Evolutionary conservation across 1,284 basidiomycete species (phyloP).

Genomic region (Taiwanofungus camphoratus): DNA sequence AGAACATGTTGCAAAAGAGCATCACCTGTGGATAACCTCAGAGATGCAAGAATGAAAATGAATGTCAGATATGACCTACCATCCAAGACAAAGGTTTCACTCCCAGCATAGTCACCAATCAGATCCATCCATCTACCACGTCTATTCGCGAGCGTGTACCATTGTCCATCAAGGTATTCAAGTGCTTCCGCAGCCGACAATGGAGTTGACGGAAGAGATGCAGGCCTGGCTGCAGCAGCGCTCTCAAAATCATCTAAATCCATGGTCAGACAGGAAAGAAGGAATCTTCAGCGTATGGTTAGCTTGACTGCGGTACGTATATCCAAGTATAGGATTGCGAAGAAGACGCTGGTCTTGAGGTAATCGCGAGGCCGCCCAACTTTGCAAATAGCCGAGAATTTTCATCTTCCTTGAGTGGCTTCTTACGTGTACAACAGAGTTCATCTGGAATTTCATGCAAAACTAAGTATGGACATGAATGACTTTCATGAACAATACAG

Average conservation of each 20-base stretch:
- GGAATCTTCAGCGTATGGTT: no score
- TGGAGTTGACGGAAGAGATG: conserved; percentile 6
- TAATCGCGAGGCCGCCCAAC: no score
- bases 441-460: no score
- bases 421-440: no score
- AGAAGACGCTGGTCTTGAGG: no score
- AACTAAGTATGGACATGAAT: no score
- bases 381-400: no score
- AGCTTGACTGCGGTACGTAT: no score
- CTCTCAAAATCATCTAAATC: conserved; percentile 30
- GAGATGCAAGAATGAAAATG: background rate
- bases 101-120: conserved; percentile 63
- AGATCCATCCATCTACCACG: conserved; percentile 60
- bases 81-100: conserved; percentile 61
- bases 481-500: no score
- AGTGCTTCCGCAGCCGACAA: conserved; percentile 16
- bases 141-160: conserved; percentile 23
- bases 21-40: conserved; percentile 38
- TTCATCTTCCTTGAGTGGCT: no score
- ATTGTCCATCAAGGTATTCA: conserved; percentile 22
- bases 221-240: conserved; percentile 8
- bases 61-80: conserved; percentile 31
- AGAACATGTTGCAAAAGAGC: conserved; percentile 55
- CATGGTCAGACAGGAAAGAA: conserved; percentile 15
- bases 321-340: no score